phyloP scores from a whole-genome alignment of 257 asterid species.

The Datura wrightii region DNA sequence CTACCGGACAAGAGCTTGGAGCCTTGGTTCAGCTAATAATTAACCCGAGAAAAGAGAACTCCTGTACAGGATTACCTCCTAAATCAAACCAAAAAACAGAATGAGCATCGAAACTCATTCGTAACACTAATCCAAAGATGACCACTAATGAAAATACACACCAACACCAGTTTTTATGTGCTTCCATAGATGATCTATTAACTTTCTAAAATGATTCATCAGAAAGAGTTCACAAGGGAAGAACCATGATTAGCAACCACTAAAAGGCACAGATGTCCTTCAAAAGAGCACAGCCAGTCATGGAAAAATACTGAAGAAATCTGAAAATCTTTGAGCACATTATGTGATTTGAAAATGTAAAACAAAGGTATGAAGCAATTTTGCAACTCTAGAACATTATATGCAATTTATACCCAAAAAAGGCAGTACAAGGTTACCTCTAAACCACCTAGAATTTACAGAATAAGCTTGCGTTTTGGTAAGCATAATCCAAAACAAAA shows the following conservation, averaged over 20 bases:
- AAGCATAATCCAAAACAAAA: not conserved
- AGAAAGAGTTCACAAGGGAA: not conserved
- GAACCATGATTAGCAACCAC: not conserved
- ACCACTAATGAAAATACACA: not conserved
- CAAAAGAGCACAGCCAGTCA: not conserved
- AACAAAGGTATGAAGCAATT: not conserved
- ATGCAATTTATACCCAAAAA: not conserved
- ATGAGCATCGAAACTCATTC: not conserved
- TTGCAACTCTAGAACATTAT: not conserved
- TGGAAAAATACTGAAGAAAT: slow-evolving; percentile 2
- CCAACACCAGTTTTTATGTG: not conserved
- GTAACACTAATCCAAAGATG: not conserved
- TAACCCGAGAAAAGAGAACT: not conserved
- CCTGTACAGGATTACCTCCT: not conserved
- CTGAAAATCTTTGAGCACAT: not conserved
- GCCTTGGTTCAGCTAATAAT: not conserved
- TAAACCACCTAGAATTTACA: not conserved
- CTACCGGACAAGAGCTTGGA: not conserved
- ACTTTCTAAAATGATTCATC: not conserved
- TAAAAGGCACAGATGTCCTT: not conserved
- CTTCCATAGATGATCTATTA: not conserved
- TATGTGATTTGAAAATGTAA: not conserved
- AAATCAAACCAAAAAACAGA: not conserved
- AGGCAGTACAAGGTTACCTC: not conserved
- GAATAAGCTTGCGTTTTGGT: not conserved